Evolutionary conservation across 768 basidiomycete species (phyloP), one percentile per base, ranked within the genome.

Genomic region (Naganishia onofrii): DNA sequence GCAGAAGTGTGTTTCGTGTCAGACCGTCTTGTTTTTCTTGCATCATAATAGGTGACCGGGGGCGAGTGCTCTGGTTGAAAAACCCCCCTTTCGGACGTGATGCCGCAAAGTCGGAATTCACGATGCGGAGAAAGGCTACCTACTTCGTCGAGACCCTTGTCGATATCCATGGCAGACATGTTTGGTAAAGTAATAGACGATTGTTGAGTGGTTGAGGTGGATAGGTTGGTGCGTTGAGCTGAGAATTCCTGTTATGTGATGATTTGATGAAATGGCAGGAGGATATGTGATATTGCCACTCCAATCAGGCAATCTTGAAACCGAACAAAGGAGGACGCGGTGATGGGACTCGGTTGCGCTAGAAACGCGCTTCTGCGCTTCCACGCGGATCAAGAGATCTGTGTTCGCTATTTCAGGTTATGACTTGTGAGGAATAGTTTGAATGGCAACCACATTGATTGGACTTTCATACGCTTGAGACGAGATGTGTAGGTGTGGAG

Each of bases 121-220:
- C 65, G 48, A 42, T n/a, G n/a, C 42, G 42, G 7, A 51, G 48
- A 65, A 28, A 31, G 52, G 52, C 26, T 51, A 70, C 69, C 46
- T 70, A 70, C 69, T 64, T 70, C 60, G 52, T 70, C 69, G 60
- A 70, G 63, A 64, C 58, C 52, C 63, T 65, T 53, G 60, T 70
- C 69, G 53, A 70, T 60, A 70, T 70, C 69, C 69, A 70, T 70
- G 69, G 69, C 63, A 70, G 69, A 70, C 69, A 70, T 70, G n/a
- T 54, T 70, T 46, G 38, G 57, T 17, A 55, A 21, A 68, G 44
- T 28, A 13, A 52, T 36, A 36, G n/a, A n/a, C 34, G 34, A 12
- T 36, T n/a, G n/a, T n/a, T n/a, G n/a, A n/a, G 34, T 12, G 34
- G 34, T 36, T 36, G 34, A 36, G 34, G 34, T 12, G 4, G 34